These are phyloP conservation scores for Esteya vermicola DNA, from an alignment of 2,329 filamentous ascomycete genomes.

Conservation along the genomic window DNA sequence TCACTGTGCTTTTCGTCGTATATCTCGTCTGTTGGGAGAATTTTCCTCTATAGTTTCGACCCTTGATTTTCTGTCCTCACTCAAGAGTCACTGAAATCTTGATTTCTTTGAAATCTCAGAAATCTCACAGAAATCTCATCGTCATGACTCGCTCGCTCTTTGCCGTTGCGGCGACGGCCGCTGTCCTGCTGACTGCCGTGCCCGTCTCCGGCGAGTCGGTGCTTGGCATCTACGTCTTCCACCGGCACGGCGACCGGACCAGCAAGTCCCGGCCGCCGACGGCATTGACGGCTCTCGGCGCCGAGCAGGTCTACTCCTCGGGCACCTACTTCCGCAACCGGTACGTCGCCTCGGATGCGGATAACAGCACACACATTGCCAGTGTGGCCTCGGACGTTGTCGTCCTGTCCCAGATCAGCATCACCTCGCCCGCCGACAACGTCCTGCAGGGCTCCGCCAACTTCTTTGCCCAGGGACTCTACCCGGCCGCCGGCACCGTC, in stretches of 20 bases:
- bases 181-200: background rate
- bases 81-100: no score
- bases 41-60: background rate
- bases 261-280: conserved; percentile 60
- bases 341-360: conserved; percentile 54
- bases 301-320: conserved; percentile 56
- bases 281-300: conserved; percentile 65
- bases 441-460: conserved; percentile 70
- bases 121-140: background rate
- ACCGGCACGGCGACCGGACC: conserved; percentile 80
- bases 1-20: no score
- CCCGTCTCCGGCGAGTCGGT: conserved; percentile 42
- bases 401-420: conserved; percentile 54
- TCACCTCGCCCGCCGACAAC: conserved; percentile 57
- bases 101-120: no score
- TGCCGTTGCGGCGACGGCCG: background rate
- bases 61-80: background rate
- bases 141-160: background rate
- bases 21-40: background rate
- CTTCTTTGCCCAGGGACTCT: conserved; percentile 74
- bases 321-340: conserved; percentile 63
- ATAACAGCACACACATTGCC: conserved; percentile 43
- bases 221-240: conserved; percentile 74
- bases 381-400: conserved; percentile 54
- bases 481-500: conserved; percentile 54